These are phyloP conservation scores for Phlebiopsis gigantea DNA, from an alignment of 768 basidiomycete genomes.

Conservation along the genomic window DNA sequence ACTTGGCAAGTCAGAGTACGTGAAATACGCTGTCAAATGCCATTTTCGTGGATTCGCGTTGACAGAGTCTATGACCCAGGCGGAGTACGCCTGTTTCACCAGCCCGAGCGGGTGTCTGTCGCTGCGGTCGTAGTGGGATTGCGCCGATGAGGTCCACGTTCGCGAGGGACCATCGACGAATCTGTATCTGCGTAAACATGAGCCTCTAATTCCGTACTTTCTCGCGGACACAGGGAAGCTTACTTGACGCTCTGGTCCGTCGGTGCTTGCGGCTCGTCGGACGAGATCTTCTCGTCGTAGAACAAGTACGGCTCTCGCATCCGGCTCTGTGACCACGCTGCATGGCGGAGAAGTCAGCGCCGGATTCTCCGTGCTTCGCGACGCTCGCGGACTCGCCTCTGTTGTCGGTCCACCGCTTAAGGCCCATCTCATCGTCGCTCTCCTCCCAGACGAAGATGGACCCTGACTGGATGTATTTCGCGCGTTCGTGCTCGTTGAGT, in stretches of 20 bases:
- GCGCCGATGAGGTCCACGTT: conserved; percentile 42
- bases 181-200: conserved; percentile 32
- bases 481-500: conserved; percentile 57
- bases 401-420: conserved; percentile 64
- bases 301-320: conserved; percentile 56
- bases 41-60: conserved; percentile 52
- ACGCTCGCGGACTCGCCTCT: neutral
- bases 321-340: conserved; percentile 15
- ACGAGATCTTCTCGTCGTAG: conserved; percentile 56
- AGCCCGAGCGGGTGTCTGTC: conserved; percentile 50
- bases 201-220: neutral
- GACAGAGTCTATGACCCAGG: conserved; percentile 45
- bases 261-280: conserved; percentile 35
- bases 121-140: conserved; percentile 54
- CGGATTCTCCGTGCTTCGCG: neutral
- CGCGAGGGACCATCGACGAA: conserved; percentile 55
- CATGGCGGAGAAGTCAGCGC: neutral
- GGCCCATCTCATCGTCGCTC: conserved; percentile 57
- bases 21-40: conserved; percentile 53
- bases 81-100: conserved; percentile 70
- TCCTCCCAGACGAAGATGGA: conserved; percentile 70
- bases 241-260: conserved; percentile 35
- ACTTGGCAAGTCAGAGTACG: conserved; percentile 32
- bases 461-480: conserved; percentile 50
- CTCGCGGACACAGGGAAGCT: conserved; percentile 8